Evolutionary conservation across 371 early-diverging fungal species (phyloP), one percentile per base, ranked within the genome.

Genomic region (Mycotypha africana): DNA sequence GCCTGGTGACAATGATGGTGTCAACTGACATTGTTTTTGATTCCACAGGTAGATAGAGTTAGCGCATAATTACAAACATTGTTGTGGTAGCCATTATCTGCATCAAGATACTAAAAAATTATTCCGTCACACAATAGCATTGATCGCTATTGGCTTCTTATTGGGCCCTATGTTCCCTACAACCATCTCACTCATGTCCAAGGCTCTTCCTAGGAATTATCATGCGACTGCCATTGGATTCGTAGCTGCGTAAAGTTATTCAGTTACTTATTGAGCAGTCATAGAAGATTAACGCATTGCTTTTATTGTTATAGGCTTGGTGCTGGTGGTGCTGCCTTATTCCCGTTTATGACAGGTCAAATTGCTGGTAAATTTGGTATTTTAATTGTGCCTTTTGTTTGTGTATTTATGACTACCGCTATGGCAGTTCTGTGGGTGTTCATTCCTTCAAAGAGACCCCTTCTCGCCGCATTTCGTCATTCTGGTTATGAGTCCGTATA

Each of bases 151-250:
- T 17, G 67, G 67, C 2, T 45, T 62, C 2, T 41, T 57, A 20
- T 40, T 67, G 22, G 67, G 67, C 3, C 67, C 67, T 2, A 56
- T 67, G 57, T 67, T 62, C 15, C 67, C 67, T 38, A 62, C 60
- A 0, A 62, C 60, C 4, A 58, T 67, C 10, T 59, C 63, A 11
- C 26, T 67, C 10, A 58, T 52, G 17, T 67, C 67, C 3, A 58
- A 62, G 25, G 51, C 54, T 2, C 32, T 67, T 1, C 67, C 67
- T 24, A 49, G 53, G 51, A 47, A 45, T 7, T 58, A 57, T 35
- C 62, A 62, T 44, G 60, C 67, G 14, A 59, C 62, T 15, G 40
- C 60, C 15, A 56, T 67, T 24, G 67, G 67, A 14, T 67, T 67
- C 15, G 47, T 67, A 40, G 53, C 59, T 20, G 59, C 56, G 62